Base-by-base conservation (phyloP, 108 stramenopile genomes). In the Thalassiosira profunda region DNA sequence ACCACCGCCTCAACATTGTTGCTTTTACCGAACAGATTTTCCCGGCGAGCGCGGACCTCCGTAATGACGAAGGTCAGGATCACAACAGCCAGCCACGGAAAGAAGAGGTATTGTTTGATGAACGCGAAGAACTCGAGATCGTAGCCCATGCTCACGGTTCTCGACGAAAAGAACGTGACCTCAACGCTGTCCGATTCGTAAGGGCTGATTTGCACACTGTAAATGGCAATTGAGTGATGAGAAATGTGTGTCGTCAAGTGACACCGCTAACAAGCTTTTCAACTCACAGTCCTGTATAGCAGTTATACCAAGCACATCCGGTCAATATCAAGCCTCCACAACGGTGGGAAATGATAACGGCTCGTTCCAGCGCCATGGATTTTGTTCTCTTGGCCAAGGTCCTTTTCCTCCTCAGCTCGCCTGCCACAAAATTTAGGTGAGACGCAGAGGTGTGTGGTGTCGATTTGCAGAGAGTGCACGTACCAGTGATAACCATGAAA, bases 231-330 rank as follows among this genome's bases (percentile, higher is more conserved):
- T n/a, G n/a, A n/a, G n/a, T n/a, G n/a, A n/a, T n/a, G n/a, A n/a
- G n/a, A n/a, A n/a, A n/a, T n/a, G n/a, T n/a, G n/a, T n/a, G n/a
- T n/a, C n/a, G n/a, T n/a, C n/a, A n/a, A n/a, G n/a, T n/a, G n/a
- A n/a, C n/a, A n/a, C n/a, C n/a, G n/a, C n/a, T n/a, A n/a, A n/a
- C n/a, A n/a, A n/a, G n/a, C n/a, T n/a, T n/a, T n/a, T n/a, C n/a
- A n/a, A n/a, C n/a, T n/a, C n/a, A n/a, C n/a, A 70, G 59, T 1
- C 69, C 69, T 34, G 69, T 70, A 46, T 70, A 70, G 30, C 69
- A 70, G 44, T 56, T 70, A 33, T 52, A 65, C 61, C 61, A 63
- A 20, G 61, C 61, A 42, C 23, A 15, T 47, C 40, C 38, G 2
- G 28, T 12, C 26, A 63, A 45, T 9, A 45, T 20, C 4, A 63